Evolutionary conservation across 352 stramenopile genomes (phyloP).

Genomic region (Phytophthora pisi): DNA sequence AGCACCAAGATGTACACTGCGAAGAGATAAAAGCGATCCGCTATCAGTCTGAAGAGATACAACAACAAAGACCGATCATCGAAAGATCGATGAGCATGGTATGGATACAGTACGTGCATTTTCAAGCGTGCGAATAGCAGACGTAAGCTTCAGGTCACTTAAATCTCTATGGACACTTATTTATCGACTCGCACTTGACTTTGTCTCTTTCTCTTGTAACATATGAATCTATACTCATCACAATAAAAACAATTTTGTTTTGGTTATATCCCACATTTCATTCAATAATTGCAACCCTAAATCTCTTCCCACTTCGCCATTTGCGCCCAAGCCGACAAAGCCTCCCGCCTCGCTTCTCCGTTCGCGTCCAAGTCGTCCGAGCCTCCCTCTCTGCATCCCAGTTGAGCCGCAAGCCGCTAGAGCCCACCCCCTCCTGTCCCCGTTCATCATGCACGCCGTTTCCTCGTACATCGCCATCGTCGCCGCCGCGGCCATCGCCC

Average conservation of each 20-base stretch:
- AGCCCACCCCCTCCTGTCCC: background rate
- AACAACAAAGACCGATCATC: too few relatives aligned
- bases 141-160: too few relatives aligned
- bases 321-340: conserved; percentile 14
- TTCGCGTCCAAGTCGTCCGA: conserved; percentile 16
- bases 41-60: too few relatives aligned
- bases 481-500: conserved; percentile 9
- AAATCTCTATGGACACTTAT: too few relatives aligned
- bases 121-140: too few relatives aligned
- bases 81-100: too few relatives aligned
- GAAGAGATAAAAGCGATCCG: background rate
- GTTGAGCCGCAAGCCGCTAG: conserved; percentile 17
- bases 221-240: background rate
- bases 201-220: background rate
- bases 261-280: background rate
- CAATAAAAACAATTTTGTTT: too few relatives aligned
- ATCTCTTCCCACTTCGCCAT: conserved; percentile 33
- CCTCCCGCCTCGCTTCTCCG: conserved; percentile 19
- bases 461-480: conserved; percentile 21
- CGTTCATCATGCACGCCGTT: conserved; percentile 16
- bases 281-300: conserved; percentile 16
- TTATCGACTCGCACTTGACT: too few relatives aligned
- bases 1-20: background rate
- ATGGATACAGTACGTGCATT: too few relatives aligned
- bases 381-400: background rate